These are phyloP conservation scores for Epichloe uncinata DNA, from an alignment of 2,329 filamentous ascomycete species.

Conservation along the genomic window DNA sequence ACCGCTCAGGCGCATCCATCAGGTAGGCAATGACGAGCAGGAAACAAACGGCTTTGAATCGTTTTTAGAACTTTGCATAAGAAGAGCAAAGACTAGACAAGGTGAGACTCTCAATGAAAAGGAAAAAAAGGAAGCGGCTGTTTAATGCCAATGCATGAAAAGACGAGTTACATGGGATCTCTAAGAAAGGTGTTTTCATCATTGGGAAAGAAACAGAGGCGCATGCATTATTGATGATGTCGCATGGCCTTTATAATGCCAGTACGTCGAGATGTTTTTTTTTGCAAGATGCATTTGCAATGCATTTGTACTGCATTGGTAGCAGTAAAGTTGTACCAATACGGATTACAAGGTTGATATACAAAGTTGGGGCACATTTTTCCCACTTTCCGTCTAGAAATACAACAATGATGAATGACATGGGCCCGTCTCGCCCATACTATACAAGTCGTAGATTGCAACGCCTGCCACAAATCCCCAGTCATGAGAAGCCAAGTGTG, in stretches of 20 bases:
- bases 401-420: neutral
- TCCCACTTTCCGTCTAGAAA: neutral
- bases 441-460: neutral
- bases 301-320: neutral
- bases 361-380: neutral
- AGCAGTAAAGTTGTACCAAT: conserved; percentile 1
- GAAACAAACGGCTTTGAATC: neutral
- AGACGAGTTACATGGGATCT: neutral
- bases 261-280: too few species aligned
- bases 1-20: conserved; percentile 61
- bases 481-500: too few species aligned
- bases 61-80: neutral
- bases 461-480: too few species aligned
- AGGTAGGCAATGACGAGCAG: conserved; percentile 28
- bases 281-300: neutral
- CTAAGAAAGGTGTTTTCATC: neutral
- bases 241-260: too few species aligned
- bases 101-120: neutral
- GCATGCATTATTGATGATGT: too few species aligned
- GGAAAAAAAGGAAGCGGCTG: neutral
- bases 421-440: neutral
- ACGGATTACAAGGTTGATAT: conserved; percentile 2
- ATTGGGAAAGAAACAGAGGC: neutral
- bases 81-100: neutral
- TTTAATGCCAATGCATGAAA: neutral